Evolutionary conservation across 345 rosid genomes (phyloP), one percentile per base, ranked within the genome.

Genomic region (Sisymbrium altissimum): DNA sequence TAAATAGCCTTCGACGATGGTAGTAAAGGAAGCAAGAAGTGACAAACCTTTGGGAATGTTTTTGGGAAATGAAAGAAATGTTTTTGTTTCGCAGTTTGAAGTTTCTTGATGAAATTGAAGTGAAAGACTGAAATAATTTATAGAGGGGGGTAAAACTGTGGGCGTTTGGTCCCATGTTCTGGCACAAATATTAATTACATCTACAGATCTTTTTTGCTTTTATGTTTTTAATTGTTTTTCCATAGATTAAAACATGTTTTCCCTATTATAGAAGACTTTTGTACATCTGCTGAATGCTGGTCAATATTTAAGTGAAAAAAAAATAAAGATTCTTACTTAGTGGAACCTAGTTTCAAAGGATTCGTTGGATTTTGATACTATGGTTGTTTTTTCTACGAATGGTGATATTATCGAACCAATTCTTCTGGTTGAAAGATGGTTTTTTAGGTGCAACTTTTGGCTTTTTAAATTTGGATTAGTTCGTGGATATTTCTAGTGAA

Each of bases 81-180:
- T 21, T 74, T 27, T 74, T 57, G 50, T 12, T 56, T 41, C 46
- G 23, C 13, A 66, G 52, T 17, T 29, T 46, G 19, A 1, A 19
- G 17, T 57, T 36, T 68, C 7, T 48, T 67, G 78, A 57, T 18
- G 64, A 23, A 36, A 9, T 17, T 29, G 25, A 59, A 32, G 62
- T 58, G 68, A 48, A 66, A 45, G 14, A 35, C 18, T 35, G 29
- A 23, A 44, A 33, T n/a, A 3, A 32, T 52, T 53, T 75, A 75
- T 76, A 62, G 14, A 68, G 8, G 21, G 70, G 57, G 5, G 30
- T 17, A 35, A 68, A 76, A 61, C 79, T 25, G 70, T 69, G 79
- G 74, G 79, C 70, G 38, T 50, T 59, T 13, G 46, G 62, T 53
- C 17, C 48, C 70, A 53, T 53, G 49, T 50, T 60, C 68, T 66